These are phyloP conservation scores for Wickerhamiella azyma DNA, from an alignment of 805 yeast species.

Conservation along the genomic window DNA sequence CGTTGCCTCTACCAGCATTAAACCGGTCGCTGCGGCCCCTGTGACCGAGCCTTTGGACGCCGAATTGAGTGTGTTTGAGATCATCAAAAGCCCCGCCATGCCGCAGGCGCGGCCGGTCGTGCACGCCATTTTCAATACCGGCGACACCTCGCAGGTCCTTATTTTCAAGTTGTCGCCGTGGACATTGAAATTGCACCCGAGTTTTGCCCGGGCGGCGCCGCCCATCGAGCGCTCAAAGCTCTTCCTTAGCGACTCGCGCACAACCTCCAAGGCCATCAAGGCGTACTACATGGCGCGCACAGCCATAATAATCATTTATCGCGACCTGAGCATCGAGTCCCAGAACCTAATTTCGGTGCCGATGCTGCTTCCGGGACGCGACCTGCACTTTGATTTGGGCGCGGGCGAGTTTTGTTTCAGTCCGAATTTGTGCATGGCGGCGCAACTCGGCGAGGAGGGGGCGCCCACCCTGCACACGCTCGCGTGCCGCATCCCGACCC, in stretches of 20 bases:
- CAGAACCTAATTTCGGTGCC: conserved; percentile 14
- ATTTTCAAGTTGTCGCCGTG: conserved; percentile 6
- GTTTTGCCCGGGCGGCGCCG: conserved; percentile 12
- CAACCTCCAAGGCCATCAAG: conserved; percentile 13
- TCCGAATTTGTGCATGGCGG: conserved; percentile 23
- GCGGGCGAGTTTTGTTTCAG: conserved; percentile 20
- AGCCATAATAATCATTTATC: conserved; percentile 14
- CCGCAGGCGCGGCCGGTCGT: conserved; percentile 3
- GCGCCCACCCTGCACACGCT: conserved; percentile 15
- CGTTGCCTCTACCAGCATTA: not conserved
- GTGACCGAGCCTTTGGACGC: conserved; percentile 4
- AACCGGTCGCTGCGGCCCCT: conserved; percentile 6
- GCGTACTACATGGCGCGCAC: conserved; percentile 14
- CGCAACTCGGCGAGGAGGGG: conserved; percentile 12
- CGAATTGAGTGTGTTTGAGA: conserved; percentile 5
- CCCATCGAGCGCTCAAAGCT: conserved; percentile 1
- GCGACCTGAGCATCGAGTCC: conserved; percentile 17
- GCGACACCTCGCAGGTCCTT: conserved; percentile 6
- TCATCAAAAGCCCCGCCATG: conserved; percentile 9
- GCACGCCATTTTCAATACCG: conserved; percentile 4
- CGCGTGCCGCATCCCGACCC: conserved; percentile 5
- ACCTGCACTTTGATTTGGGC: not conserved
- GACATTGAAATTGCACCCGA: conserved; percentile 13
- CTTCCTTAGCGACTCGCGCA: not conserved
- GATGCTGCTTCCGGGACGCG: conserved; percentile 8